Base-by-base conservation (phyloP, 2,329 filamentous ascomycete genomes). In the Biscogniauxia sp. region DNA sequence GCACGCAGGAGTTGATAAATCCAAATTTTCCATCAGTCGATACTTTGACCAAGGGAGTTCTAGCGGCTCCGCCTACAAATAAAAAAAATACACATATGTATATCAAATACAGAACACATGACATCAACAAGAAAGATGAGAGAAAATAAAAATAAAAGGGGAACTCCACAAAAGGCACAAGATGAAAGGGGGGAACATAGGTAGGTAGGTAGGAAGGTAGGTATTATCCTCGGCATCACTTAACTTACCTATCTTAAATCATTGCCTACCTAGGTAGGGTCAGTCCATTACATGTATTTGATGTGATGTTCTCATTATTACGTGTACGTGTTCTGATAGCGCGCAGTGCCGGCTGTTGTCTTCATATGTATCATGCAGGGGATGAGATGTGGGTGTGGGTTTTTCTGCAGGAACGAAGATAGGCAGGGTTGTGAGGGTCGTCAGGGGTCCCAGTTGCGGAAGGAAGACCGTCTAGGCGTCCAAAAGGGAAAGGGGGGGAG, bases 311-410 rank as follows among this genome's bases (percentile, higher is more conserved):
- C 37, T 45, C 37, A 45, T 45, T 45, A 45, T 45, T 45, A 45
- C 37, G 11, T 45, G 37, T 45, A 45, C 17, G 37, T 45, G 20
- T 23, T 23, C 55, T 32, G 49, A 20, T 51, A 50, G 45, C 26
- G n/a, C 20, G 55, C 19, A 49, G 55, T 56, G 54, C 52, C n/a
- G n/a, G 50, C 58, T 64, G 64, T 61, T 59, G 56, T 55, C 58
- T 55, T 63, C 61, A 53, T 57, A 53, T 60, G 66, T 68, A 65
- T 65, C 53, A 68, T 66, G 66, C 66, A 68, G 66, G 66, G 66
- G 66, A 59, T 64, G 51, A 55, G 50, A 57, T 53, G 51, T 55
- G 58, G 62, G 37, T 58, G 51, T 53, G 58, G 62, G 49, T 58
- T 49, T 49, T 54, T 61, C 59, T 63, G 26, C 25, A 20, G 53